phyloP scores from a whole-genome alignment of 2,329 filamentous ascomycete genomes.

The Colletotrichum scovillei region DNA sequence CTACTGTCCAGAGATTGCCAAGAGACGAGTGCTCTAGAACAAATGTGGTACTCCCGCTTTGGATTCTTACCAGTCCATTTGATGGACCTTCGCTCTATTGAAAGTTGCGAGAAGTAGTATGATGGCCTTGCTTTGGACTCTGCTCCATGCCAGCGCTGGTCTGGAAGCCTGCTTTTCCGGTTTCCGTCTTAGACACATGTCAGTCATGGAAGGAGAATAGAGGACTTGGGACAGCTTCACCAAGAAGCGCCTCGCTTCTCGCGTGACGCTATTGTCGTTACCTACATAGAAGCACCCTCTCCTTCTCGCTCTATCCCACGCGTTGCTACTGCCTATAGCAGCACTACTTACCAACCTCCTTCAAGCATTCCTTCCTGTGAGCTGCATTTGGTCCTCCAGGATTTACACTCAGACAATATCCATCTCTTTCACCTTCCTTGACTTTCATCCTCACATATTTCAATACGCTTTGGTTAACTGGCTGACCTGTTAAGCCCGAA shows the following conservation, averaged over 20 bases:
- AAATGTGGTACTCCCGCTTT: not conserved
- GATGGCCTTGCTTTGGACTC: not conserved
- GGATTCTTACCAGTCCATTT: not conserved
- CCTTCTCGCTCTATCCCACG: not conserved
- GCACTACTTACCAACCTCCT: not conserved
- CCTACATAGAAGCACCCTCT: not conserved
- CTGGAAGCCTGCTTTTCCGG: not conserved
- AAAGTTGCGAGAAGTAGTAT: not conserved
- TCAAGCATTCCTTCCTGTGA: not conserved
- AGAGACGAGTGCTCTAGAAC: not conserved
- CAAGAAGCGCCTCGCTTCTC: not conserved
- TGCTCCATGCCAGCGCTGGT: not conserved
- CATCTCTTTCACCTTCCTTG: not conserved
- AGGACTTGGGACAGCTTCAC: not conserved
- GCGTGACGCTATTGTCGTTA: not conserved
- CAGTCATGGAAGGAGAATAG: not conserved
- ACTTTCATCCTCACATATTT: not conserved
- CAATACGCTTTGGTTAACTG: not conserved
- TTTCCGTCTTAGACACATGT: not conserved
- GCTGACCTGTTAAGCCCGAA: not conserved
- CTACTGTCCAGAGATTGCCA: not conserved
- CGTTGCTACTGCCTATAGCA: not conserved
- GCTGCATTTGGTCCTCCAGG: not conserved
- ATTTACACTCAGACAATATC: not conserved
- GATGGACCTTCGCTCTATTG: not conserved